Evolutionary conservation across 2,329 filamentous ascomycete genomes (phyloP).

Genomic region (Zasmidium citrigriseum): DNA sequence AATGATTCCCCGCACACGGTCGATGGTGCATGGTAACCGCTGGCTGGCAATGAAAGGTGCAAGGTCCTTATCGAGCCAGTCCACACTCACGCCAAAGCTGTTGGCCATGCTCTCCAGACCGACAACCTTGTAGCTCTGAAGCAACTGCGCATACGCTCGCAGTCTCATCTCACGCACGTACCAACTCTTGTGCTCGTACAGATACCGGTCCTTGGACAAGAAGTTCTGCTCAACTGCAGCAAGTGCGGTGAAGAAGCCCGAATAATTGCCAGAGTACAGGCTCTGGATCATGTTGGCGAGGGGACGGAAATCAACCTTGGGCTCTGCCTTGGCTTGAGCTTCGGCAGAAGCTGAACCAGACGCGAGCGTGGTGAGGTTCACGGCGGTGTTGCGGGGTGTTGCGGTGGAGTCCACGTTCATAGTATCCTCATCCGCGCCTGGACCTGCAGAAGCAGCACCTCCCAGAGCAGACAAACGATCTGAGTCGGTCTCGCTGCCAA

Average conservation of each 20-base stretch:
- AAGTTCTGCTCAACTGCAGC: constrained; percentile 91
- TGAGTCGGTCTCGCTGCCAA: constrained; percentile 72
- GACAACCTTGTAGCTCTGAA: constrained; percentile 96
- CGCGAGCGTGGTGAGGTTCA: constrained; percentile 86
- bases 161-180: constrained; percentile 98
- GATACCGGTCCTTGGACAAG: constrained; percentile 88
- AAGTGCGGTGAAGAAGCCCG: constrained; percentile 86
- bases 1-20: constrained; percentile 94
- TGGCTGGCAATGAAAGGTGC: constrained; percentile 96
- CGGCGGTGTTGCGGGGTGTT: constrained; percentile 61
- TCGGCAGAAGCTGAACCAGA: constrained; percentile 49
- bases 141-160: constrained; percentile 91
- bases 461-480: constrained; percentile 83
- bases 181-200: constrained; percentile 95
- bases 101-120: constrained; percentile 96
- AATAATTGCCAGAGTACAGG: constrained; percentile 91
- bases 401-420: constrained; percentile 46
- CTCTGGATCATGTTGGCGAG: constrained; percentile 86
- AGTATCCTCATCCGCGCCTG: constrained; percentile 71
- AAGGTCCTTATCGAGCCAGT: constrained; percentile 92
- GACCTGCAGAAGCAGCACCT: constrained; percentile 78
- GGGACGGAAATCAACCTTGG: constrained; percentile 83
- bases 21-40: constrained; percentile 94
- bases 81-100: constrained; percentile 94
- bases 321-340: constrained; percentile 76